Evolutionary conservation across 139 green algal species (phyloP).

Genomic region (Chlorella sp.): DNA sequence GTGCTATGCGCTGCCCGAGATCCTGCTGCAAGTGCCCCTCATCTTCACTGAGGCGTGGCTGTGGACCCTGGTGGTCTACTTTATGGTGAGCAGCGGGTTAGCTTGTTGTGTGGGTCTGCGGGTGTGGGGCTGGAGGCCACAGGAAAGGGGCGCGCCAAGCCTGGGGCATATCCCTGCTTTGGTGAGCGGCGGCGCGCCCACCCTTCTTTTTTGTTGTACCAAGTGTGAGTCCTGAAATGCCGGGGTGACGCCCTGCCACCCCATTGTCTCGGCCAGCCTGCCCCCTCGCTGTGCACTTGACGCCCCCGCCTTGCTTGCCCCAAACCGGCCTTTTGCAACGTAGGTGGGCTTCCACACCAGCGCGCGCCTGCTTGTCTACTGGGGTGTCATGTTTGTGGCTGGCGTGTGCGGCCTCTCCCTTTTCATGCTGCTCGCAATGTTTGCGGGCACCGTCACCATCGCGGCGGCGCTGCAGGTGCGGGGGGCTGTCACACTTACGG

Average conservation of each 20-base stretch:
- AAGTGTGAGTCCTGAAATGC: too few relatives aligned
- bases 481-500: too few relatives aligned
- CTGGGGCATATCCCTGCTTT: too few relatives aligned
- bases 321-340: too few relatives aligned
- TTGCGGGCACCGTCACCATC: neutral
- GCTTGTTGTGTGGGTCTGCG: neutral
- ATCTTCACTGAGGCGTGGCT: conserved; percentile 32
- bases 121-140: neutral
- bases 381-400: conserved; percentile 5
- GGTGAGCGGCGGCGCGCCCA: too few relatives aligned
- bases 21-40: conserved; percentile 24
- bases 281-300: neutral
- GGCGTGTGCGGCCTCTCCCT: neutral
- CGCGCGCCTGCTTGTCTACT: conserved; percentile 20
- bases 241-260: neutral
- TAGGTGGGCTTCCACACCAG: conserved; percentile 23
- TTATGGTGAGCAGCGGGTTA: neutral
- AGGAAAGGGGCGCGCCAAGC: neutral
- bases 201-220: too few relatives aligned
- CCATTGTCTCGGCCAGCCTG: neutral
- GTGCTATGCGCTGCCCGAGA: conserved; percentile 30
- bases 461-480: too few relatives aligned
- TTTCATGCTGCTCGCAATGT: conserved; percentile 10
- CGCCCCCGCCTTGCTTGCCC: neutral
- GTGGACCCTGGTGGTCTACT: conserved; percentile 28